Percentiles rank a stretch among this genome's conserved stretches.
Conservation (phyloP, 306 rosid genomes). For the Sesbania bispinosa region DNA sequence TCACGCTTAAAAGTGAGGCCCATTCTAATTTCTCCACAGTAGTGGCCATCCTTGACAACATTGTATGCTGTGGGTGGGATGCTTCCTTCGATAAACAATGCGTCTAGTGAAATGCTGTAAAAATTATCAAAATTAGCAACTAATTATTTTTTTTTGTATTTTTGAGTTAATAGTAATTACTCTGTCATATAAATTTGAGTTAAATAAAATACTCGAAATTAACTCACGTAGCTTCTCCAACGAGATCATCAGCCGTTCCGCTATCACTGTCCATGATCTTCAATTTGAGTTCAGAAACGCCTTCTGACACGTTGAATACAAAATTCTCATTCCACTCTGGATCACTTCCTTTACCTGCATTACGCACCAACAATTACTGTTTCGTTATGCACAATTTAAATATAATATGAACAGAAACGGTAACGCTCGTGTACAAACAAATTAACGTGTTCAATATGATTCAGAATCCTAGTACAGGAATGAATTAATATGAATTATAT, state of each 20-base stretch:
- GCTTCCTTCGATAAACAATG: constrained; percentile 48
- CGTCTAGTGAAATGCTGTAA: constrained; percentile 55
- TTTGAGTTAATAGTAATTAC: background rate
- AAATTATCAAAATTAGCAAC: background rate
- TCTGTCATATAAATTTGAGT: too few relatives aligned
- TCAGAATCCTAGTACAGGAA: background rate
- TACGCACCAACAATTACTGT: too few relatives aligned
- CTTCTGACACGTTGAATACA: constrained; percentile 54
- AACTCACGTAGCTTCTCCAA: constrained; percentile 70
- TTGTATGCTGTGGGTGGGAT: constrained; percentile 49
- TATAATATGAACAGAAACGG: too few relatives aligned
- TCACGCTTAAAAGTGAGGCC: constrained; percentile 51
- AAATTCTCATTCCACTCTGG: constrained; percentile 84
- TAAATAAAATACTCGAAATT: too few relatives aligned
- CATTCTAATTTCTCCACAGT: constrained; percentile 50
- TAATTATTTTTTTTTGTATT: background rate
- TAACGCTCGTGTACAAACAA: too few relatives aligned
- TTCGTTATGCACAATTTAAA: too few relatives aligned
- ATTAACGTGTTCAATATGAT: background rate
- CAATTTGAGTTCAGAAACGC: constrained; percentile 47
- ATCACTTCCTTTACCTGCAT: constrained; percentile 59
- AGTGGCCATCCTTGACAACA: constrained; percentile 59
- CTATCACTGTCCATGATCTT: constrained; percentile 68
- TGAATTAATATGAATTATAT: background rate
- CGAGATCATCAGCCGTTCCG: constrained; percentile 45